phyloP scores from a whole-genome alignment of 345 rosid species.

The Aquilaria sinensis region DNA sequence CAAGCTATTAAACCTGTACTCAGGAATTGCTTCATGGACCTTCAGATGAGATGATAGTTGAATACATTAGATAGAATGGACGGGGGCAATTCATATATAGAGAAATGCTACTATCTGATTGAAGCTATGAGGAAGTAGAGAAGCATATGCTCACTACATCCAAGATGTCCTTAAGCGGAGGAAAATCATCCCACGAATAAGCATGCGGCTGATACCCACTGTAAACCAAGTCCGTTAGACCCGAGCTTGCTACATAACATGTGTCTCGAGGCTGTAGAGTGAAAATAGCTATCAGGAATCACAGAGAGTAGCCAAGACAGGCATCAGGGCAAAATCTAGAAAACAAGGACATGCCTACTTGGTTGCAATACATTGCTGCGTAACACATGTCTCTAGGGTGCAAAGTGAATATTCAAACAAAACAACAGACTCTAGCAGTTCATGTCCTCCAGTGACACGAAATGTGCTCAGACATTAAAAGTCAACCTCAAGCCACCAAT shows the following conservation, averaged over 20 bases:
- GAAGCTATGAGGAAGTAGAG: background rate
- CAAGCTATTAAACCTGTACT: constrained; percentile 80
- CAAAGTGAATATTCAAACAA: background rate
- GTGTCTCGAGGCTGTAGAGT: constrained; percentile 69
- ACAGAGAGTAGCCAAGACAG: background rate
- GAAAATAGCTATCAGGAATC: background rate
- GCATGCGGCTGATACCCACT: constrained; percentile 71
- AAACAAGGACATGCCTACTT: background rate
- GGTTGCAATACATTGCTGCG: background rate
- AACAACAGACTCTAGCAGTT: too few species aligned
- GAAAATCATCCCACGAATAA: constrained; percentile 78
- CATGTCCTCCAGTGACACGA: too few species aligned
- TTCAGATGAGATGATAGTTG: constrained; percentile 24
- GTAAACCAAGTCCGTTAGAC: constrained; percentile 50
- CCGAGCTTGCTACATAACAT: constrained; percentile 67
- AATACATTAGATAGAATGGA: constrained; percentile 3
- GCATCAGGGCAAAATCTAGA: constrained; percentile 2
- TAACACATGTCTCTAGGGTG: too few species aligned
- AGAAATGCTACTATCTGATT: background rate
- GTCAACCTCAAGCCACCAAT: too few species aligned
- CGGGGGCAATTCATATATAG: background rate
- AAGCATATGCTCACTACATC: constrained; percentile 40
- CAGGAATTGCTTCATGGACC: constrained; percentile 72
- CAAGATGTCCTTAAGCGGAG: constrained; percentile 69
- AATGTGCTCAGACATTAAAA: too few species aligned